phyloP scores from a whole-genome alignment of 331 rosid genomes.

The Telfairia occidentalis region DNA sequence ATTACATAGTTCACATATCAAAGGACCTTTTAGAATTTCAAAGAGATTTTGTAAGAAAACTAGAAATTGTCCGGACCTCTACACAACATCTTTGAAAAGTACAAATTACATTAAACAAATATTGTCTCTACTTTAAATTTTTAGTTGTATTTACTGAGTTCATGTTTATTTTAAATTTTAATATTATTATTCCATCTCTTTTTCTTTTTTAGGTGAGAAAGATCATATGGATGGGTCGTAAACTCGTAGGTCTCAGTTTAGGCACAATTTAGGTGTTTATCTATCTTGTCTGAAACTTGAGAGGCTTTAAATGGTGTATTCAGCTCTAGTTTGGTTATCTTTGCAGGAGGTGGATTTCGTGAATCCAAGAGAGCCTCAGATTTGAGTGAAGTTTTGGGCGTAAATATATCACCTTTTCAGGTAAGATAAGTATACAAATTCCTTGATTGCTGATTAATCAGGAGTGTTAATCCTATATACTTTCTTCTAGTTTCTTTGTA shows the following conservation, averaged over 20 bases:
- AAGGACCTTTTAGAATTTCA: background rate
- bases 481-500: background rate
- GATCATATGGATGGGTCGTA: background rate
- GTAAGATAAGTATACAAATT: conserved; percentile 21
- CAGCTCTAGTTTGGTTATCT: background rate
- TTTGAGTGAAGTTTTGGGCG: conserved; percentile 54
- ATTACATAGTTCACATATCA: background rate
- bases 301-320: background rate
- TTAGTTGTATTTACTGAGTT: background rate
- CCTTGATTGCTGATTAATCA: background rate
- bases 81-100: background rate
- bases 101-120: background rate
- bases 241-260: background rate
- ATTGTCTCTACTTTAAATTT: background rate
- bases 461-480: background rate
- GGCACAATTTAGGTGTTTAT: background rate
- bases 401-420: conserved; percentile 63
- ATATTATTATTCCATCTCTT: background rate
- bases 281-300: background rate
- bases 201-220: background rate
- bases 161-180: background rate
- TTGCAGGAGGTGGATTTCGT: conserved; percentile 73
- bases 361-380: conserved; percentile 76
- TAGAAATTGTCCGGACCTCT: background rate
- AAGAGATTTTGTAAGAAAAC: background rate